A percentile compares a stretch with the other conserved stretches of the same genome.
These are phyloP conservation scores for Penicillium chermesinum DNA, from an alignment of 495 filamentous ascomycete species.

Conservation along the genomic window DNA sequence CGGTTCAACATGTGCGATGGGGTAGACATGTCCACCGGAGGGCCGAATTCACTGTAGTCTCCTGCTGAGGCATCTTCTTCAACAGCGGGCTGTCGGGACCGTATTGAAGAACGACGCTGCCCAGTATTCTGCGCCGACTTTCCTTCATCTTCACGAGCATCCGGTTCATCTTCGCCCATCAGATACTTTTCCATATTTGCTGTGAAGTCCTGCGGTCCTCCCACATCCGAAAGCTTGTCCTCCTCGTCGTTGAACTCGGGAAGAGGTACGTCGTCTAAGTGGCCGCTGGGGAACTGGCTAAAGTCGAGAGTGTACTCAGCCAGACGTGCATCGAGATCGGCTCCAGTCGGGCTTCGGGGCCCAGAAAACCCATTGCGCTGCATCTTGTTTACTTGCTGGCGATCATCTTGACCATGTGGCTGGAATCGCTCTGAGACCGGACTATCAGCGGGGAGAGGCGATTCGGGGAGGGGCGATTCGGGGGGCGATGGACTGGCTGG, in stretches of 20 bases:
- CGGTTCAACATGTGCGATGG: conserved; percentile 41
- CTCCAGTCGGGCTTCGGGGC: conserved; percentile 22
- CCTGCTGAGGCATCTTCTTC: conserved; percentile 35
- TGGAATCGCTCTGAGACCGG: conserved; percentile 12
- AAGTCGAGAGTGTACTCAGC: conserved; percentile 46
- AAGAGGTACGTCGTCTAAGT: conserved; percentile 27
- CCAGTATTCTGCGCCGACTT: conserved; percentile 12
- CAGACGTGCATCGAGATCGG: conserved; percentile 39
- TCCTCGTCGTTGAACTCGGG: conserved; percentile 27
- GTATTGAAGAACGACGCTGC: conserved; percentile 11
- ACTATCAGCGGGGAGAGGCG: conserved; percentile 23
- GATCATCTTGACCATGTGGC: background rate
- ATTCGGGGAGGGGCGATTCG: conserved; percentile 22
- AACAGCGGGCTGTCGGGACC: conserved; percentile 25
- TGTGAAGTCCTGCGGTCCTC: conserved; percentile 51
- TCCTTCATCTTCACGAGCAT: conserved; percentile 10
- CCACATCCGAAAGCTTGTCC: conserved; percentile 40
- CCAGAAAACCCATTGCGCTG: conserved; percentile 18
- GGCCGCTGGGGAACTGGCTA: conserved; percentile 38
- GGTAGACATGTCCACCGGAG: conserved; percentile 45
- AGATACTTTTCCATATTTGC: conserved; percentile 47
- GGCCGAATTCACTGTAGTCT: conserved; percentile 44
- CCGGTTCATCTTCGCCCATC: conserved; percentile 29
- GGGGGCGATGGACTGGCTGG: conserved; percentile 13
- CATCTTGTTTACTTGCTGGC: conserved; percentile 11